A percentile compares a stretch with the other conserved stretches of the same genome.
These are phyloP conservation scores for Breynia disticha DNA, from an alignment of 441 rosid genomes.

Conservation along the genomic window DNA sequence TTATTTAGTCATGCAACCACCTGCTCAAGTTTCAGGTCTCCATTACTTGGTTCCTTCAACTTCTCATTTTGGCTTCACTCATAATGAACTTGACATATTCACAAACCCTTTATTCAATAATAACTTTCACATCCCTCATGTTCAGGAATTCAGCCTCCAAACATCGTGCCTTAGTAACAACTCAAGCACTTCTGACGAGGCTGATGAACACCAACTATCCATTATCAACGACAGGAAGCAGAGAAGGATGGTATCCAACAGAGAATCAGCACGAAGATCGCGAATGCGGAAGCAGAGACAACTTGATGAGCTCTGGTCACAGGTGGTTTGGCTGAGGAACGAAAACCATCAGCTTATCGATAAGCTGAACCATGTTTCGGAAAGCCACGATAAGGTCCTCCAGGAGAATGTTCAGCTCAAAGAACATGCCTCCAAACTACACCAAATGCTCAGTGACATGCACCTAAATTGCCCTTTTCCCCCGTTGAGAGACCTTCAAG, in stretches of 20 bases:
- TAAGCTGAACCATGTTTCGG: constrained; percentile 55
- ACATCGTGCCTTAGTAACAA: constrained; percentile 53
- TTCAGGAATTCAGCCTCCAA: constrained; percentile 44
- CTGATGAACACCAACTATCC: constrained; percentile 51
- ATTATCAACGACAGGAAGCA: constrained; percentile 61
- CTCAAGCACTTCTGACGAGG: constrained; percentile 68
- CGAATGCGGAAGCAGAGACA: constrained; percentile 83
- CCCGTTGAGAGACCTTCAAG: constrained; percentile 35
- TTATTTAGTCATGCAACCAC: constrained; percentile 43
- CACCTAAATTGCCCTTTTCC: constrained; percentile 43
- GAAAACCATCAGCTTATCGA: constrained; percentile 62
- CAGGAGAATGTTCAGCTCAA: constrained; percentile 67
- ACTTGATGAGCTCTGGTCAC: constrained; percentile 52
- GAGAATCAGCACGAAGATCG: constrained; percentile 84
- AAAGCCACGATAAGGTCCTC: constrained; percentile 37
- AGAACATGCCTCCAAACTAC: constrained; percentile 57
- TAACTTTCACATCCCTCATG: constrained; percentile 32
- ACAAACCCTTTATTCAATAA: constrained; percentile 25
- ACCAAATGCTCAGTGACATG: constrained; percentile 50
- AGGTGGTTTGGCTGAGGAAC: constrained; percentile 37
- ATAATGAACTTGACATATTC: constrained; percentile 27
- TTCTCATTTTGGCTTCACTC: constrained; percentile 36
- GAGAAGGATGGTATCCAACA: constrained; percentile 69
- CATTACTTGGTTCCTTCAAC: constrained; percentile 35
- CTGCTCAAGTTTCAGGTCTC: constrained; percentile 39